Evolutionary conservation across 208 protist species (phyloP).

Genomic region (Trichomonas vaginalis): DNA sequence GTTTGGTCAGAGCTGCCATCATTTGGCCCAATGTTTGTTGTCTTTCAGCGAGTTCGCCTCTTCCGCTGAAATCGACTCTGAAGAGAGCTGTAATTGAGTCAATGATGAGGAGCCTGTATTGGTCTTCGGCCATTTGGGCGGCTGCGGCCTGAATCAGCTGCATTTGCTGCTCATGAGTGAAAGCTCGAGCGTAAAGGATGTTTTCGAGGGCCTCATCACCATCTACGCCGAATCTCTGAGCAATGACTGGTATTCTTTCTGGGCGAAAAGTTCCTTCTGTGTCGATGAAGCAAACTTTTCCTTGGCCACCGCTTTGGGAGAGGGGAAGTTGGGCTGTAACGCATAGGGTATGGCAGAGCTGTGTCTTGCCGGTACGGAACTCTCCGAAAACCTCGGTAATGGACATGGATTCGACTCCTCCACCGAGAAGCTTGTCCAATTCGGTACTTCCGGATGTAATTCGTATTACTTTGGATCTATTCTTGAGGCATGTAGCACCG

Average conservation of each 20-base stretch:
- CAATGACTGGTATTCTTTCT: constrained; percentile 80
- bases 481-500: constrained; percentile 43
- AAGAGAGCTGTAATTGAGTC: constrained; percentile 97
- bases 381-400: constrained; percentile 66
- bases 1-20: constrained; percentile 63
- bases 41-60: constrained; percentile 33
- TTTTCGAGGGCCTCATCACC: constrained; percentile 70
- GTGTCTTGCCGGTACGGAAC: constrained; percentile 85
- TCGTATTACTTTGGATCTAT: constrained; percentile 35
- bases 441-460: constrained; percentile 73
- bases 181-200: constrained; percentile 80
- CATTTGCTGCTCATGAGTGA: constrained; percentile 58
- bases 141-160: constrained; percentile 42
- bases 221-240: constrained; percentile 73
- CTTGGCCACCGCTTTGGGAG: constrained; percentile 59
- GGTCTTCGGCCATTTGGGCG: constrained; percentile 38
- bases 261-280: constrained; percentile 91
- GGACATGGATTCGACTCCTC: constrained; percentile 76
- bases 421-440: constrained; percentile 73
- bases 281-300: constrained; percentile 82
- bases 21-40: constrained; percentile 32
- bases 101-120: constrained; percentile 67
- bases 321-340: constrained; percentile 80
- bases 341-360: constrained; percentile 85
- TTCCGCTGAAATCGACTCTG: constrained; percentile 48